These are phyloP conservation scores for Kernera saxatilis DNA, from an alignment of 345 rosid genomes.

Conservation along the genomic window DNA sequence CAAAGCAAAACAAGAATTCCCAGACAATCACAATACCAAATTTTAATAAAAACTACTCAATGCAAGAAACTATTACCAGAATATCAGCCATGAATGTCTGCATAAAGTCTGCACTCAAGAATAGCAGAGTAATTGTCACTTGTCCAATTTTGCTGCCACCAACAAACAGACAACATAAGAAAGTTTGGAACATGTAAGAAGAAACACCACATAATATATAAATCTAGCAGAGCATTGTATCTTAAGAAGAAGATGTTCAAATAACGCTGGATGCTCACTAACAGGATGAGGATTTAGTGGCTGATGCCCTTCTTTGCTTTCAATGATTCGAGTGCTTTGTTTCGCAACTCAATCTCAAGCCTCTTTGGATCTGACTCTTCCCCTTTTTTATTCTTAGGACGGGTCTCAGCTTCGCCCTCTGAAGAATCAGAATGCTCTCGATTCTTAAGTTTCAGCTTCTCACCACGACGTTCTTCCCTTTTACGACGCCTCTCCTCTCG, in stretches of 20 bases:
- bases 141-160: conserved; percentile 87
- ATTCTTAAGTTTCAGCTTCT: conserved; percentile 55
- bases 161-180: conserved; percentile 65
- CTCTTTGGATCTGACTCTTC: conserved; percentile 54
- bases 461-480: conserved; percentile 71
- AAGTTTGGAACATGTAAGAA: conserved; percentile 31
- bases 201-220: neutral
- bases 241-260: conserved; percentile 23
- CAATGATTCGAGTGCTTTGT: conserved; percentile 85
- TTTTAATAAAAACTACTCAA: conserved; percentile 27
- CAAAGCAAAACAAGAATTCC: neutral
- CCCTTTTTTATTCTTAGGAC: conserved; percentile 38
- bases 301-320: conserved; percentile 90
- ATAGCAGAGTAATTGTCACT: conserved; percentile 77
- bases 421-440: conserved; percentile 42
- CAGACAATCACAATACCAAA: neutral
- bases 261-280: conserved; percentile 7
- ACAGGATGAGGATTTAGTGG: conserved; percentile 34
- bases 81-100: conserved; percentile 63
- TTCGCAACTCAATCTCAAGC: conserved; percentile 90
- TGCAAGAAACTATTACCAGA: conserved; percentile 61
- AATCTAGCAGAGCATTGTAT: conserved; percentile 24
- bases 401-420: conserved; percentile 41
- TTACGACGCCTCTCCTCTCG: conserved; percentile 71
- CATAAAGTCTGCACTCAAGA: conserved; percentile 71